These are phyloP conservation scores for Trichoderma virens DNA, from an alignment of 495 filamentous ascomycete species.

Conservation along the genomic window DNA sequence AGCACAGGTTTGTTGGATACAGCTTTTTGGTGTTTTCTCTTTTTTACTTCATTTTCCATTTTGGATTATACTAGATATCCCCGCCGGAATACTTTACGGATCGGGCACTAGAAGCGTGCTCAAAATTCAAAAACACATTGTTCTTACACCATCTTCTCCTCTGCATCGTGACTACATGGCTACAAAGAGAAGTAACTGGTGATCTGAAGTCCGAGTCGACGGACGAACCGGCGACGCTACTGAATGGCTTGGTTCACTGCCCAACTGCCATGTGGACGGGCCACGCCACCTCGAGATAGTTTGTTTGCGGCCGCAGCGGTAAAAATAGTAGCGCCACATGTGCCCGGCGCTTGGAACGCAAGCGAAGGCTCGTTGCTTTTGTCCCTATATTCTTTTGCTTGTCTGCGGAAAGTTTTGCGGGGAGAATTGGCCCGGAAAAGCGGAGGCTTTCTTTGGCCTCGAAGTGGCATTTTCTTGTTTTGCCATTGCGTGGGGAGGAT, in stretches of 20 bases:
- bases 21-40: background rate
- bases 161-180: too few species aligned
- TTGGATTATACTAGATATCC: slow-evolving; percentile 6
- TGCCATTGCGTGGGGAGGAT: too few species aligned
- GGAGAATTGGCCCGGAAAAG: background rate
- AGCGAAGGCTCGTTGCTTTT: background rate
- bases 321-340: background rate
- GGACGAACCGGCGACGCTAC: background rate
- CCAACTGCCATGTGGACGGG: background rate
- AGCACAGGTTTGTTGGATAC: background rate
- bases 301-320: slow-evolving; percentile 1
- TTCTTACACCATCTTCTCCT: too few species aligned
- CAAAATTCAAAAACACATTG: background rate
- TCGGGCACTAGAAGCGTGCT: slow-evolving; percentile 1
- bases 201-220: too few species aligned
- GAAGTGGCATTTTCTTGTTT: too few species aligned
- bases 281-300: background rate
- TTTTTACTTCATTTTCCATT: background rate
- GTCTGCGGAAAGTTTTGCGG: background rate
- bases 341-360: background rate
- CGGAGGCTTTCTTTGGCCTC: background rate
- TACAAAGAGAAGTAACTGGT: too few species aligned
- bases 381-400: too few species aligned
- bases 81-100: background rate
- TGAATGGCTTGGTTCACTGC: background rate